Percentiles rank a stretch among this genome's conserved stretches.
These are phyloP conservation scores for Taphrina pruni DNA, from an alignment of 1,139 yeast species.

Conservation along the genomic window DNA sequence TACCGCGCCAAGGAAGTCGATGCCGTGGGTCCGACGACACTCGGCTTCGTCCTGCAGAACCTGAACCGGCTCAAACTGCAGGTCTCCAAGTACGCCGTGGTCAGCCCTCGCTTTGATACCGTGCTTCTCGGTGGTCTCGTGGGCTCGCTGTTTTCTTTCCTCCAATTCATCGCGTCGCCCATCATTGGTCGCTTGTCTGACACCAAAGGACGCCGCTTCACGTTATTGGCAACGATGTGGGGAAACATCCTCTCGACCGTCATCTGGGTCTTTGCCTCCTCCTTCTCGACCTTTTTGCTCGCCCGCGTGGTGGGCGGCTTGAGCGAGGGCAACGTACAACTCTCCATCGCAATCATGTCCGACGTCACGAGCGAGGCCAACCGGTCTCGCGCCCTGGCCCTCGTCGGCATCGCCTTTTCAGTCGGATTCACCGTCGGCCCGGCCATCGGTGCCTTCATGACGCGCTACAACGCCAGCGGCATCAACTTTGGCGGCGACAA, in stretches of 20 bases:
- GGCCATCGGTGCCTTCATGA: constrained; percentile 40
- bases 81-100: constrained; percentile 33
- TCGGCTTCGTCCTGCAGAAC: constrained; percentile 25
- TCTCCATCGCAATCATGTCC: constrained; percentile 41
- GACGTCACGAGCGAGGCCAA: constrained; percentile 40
- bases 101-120: constrained; percentile 36
- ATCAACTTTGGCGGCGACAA: constrained; percentile 22
- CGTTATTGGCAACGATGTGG: constrained; percentile 37
- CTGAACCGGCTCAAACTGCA: constrained; percentile 34
- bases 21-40: constrained; percentile 28
- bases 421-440: constrained; percentile 41
- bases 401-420: constrained; percentile 41
- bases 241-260: constrained; percentile 40
- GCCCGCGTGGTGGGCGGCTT: constrained; percentile 40
- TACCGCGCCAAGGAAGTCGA: constrained; percentile 34
- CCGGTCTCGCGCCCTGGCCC: constrained; percentile 37
- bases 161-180: constrained; percentile 41
- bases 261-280: constrained; percentile 42
- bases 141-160: constrained; percentile 39
- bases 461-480: constrained; percentile 40
- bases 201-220: constrained; percentile 31
- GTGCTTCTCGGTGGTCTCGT: constrained; percentile 40
- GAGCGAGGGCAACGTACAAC: constrained; percentile 42
- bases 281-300: constrained; percentile 33
- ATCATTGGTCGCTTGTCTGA: constrained; percentile 37